A percentile compares a stretch with the other conserved stretches of the same genome.
phyloP scores from a whole-genome alignment of 345 rosid species.

The Gossypium raimondii region DNA sequence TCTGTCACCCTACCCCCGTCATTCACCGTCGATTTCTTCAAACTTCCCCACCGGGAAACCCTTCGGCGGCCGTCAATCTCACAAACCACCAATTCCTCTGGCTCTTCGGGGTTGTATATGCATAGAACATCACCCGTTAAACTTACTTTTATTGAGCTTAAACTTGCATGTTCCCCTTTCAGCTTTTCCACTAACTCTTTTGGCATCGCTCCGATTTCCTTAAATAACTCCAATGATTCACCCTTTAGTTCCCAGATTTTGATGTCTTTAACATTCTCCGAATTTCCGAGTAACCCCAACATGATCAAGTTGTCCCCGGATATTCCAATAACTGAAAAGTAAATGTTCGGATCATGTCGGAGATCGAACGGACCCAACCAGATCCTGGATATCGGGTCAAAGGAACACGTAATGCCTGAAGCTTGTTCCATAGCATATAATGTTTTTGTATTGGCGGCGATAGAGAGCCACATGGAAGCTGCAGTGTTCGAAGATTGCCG shows the following conservation, averaged over 20 bases:
- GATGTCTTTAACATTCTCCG: conserved; percentile 32
- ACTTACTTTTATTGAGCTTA: conserved; percentile 32
- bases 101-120: conserved; percentile 21
- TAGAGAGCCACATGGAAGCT: conserved; percentile 61
- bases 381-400: conserved; percentile 42
- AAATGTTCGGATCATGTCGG: conserved; percentile 26
- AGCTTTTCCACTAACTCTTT: conserved; percentile 35
- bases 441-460: conserved; percentile 29
- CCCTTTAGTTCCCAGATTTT: conserved; percentile 46
- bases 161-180: conserved; percentile 18
- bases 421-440: conserved; percentile 52
- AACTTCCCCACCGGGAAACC: conserved; percentile 38
- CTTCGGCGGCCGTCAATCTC: conserved; percentile 35
- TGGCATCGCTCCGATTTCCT: conserved; percentile 55
- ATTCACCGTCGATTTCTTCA: conserved; percentile 25
- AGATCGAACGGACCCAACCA: conserved; percentile 58
- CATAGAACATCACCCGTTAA: conserved; percentile 36
- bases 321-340: conserved; percentile 34
- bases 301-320: conserved; percentile 36
- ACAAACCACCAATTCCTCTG: conserved; percentile 36
- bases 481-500: conserved; percentile 37
- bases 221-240: conserved; percentile 18
- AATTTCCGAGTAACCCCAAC: conserved; percentile 39
- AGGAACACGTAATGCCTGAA: conserved; percentile 41
- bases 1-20: conserved; percentile 16